phyloP scores from a whole-genome alignment of 129 eudicot genomes.

The Helichrysum umbraculigerum region DNA sequence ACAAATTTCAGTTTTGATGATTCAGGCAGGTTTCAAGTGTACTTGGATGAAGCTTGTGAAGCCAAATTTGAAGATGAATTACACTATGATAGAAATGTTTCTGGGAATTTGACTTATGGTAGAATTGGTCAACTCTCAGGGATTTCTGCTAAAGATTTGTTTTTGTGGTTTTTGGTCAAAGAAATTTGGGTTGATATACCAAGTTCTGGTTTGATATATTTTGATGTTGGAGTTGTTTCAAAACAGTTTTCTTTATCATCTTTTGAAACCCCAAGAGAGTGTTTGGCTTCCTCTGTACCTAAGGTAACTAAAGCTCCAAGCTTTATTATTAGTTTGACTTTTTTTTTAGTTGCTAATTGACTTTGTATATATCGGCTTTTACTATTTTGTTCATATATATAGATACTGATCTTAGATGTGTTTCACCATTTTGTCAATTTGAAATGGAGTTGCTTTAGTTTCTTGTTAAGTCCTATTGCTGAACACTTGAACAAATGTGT shows the following conservation, averaged over 20 bases:
- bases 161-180: constrained; percentile 77
- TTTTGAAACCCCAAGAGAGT: constrained; percentile 73
- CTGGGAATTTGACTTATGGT: constrained; percentile 60
- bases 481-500: constrained; percentile 4
- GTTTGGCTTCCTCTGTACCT: constrained; percentile 55
- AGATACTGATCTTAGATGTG: constrained; percentile 19
- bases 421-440: constrained; percentile 6
- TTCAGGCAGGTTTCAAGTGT: constrained; percentile 60
- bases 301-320: constrained; percentile 35
- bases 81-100: constrained; percentile 68
- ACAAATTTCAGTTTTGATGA: constrained; percentile 50
- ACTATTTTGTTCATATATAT: neutral
- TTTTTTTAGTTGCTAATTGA: constrained; percentile 24
- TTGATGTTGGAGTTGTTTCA: constrained; percentile 83
- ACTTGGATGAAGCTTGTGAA: constrained; percentile 71
- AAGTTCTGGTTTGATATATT: constrained; percentile 80
- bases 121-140: constrained; percentile 69
- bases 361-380: neutral
- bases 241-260: constrained; percentile 79
- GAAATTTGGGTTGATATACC: constrained; percentile 82
- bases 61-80: constrained; percentile 82
- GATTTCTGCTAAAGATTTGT: constrained; percentile 81
- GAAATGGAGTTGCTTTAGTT: neutral
- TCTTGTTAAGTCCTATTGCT: neutral
- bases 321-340: constrained; percentile 19